These are phyloP conservation scores for Gracilaria caudata DNA, from an alignment of 23 red algal genomes.

Conservation along the genomic window DNA sequence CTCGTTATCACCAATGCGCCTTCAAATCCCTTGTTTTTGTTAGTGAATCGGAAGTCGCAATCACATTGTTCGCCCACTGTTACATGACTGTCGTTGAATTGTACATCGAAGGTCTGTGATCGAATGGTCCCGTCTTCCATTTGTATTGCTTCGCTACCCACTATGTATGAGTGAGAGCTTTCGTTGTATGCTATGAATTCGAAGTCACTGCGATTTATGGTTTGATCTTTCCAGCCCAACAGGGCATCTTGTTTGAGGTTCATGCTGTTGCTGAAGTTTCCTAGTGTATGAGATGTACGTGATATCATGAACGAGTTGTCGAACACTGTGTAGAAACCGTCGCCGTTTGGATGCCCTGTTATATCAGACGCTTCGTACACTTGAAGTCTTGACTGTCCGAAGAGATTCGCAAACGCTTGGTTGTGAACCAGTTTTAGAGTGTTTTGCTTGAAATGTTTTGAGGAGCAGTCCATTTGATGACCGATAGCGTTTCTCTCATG, in stretches of 20 bases:
- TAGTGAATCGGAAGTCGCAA: slow-evolving; percentile 37
- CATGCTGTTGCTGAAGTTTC: neutral
- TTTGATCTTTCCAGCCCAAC: neutral
- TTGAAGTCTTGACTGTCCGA: slow-evolving; percentile 12
- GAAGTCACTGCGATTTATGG: slow-evolving; percentile 5
- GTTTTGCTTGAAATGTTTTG: slow-evolving; percentile 2
- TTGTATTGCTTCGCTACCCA: slow-evolving; percentile 24
- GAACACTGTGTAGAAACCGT: slow-evolving; percentile 25
- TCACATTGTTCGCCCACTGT: slow-evolving; percentile 37
- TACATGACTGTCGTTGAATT: slow-evolving; percentile 9
- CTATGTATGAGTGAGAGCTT: slow-evolving; percentile 22
- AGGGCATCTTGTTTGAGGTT: neutral
- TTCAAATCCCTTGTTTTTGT: slow-evolving; percentile 71
- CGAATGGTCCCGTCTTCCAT: slow-evolving; percentile 58
- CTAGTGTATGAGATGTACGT: neutral
- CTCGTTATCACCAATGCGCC: slow-evolving; percentile 46
- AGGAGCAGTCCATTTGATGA: slow-evolving; percentile 27
- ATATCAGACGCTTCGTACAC: slow-evolving; percentile 57
- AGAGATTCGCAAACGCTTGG: slow-evolving; percentile 21
- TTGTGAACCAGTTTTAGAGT: slow-evolving; percentile 27
- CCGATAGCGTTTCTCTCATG: neutral
- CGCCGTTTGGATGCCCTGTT: slow-evolving; percentile 13
- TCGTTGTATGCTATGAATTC: slow-evolving; percentile 63
- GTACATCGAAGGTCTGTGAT: slow-evolving; percentile 45
- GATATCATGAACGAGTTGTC: slow-evolving; percentile 44